A percentile compares a stretch with the other conserved stretches of the same genome.
phyloP scores from a whole-genome alignment of 768 basidiomycete species.

The Leucosporidium creatinivorum region DNA sequence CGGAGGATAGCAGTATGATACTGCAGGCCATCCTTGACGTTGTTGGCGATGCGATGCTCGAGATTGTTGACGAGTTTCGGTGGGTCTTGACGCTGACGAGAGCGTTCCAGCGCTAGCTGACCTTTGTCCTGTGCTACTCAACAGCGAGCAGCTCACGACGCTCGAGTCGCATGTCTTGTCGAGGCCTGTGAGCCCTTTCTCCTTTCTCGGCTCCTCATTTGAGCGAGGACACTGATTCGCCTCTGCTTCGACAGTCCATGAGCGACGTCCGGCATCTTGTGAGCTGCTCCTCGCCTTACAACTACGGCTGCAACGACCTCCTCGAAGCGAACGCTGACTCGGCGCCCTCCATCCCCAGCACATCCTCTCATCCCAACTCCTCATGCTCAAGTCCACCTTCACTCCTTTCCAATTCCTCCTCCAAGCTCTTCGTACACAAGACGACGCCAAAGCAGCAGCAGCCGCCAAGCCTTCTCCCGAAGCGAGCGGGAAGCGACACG shows the following conservation, averaged over 20 bases:
- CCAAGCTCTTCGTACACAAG: constrained; percentile 62
- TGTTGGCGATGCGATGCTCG: constrained; percentile 61
- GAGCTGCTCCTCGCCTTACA: neutral
- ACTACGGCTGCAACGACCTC: neutral
- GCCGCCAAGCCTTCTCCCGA: constrained; percentile 49
- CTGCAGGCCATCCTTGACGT: constrained; percentile 63
- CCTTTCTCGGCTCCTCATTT: too few relatives aligned
- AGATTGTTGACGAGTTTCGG: constrained; percentile 54
- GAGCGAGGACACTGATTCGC: neutral
- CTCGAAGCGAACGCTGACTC: neutral
- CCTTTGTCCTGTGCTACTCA: neutral
- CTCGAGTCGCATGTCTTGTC: constrained; percentile 49
- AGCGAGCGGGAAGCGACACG: neutral
- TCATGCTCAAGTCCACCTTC: constrained; percentile 64
- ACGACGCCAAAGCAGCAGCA: constrained; percentile 54
- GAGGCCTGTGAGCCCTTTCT: constrained; percentile 43
- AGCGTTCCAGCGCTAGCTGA: neutral
- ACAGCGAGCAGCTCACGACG: constrained; percentile 3
- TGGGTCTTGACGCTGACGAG: neutral
- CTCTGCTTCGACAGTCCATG: constrained; percentile 43
- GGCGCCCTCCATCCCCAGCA: constrained; percentile 41
- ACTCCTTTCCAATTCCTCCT: constrained; percentile 64
- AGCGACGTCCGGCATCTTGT: constrained; percentile 48
- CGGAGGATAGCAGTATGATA: constrained; percentile 61
- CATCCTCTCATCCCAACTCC: constrained; percentile 66